Percentiles rank a stretch among this genome's conserved stretches.
Conservation (phyloP, 2,329 filamentous ascomycete genomes). For the Stachybotrys elegans region DNA sequence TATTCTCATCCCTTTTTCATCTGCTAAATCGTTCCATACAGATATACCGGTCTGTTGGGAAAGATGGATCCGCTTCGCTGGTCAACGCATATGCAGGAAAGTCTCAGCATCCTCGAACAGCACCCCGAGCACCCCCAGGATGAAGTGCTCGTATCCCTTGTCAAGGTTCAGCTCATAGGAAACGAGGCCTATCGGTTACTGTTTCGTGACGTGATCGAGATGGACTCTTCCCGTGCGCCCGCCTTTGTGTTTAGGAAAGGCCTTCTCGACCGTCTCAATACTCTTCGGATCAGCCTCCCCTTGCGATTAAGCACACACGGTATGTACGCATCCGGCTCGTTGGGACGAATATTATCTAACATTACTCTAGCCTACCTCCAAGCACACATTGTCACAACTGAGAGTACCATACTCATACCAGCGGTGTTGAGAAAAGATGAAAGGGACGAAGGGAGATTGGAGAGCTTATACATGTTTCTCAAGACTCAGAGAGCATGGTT, state of each 20-base stretch:
- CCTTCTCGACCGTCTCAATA: constrained; percentile 21
- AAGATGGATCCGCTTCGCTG: constrained; percentile 49
- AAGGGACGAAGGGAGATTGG: constrained; percentile 24
- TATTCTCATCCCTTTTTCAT: neutral
- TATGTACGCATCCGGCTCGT: constrained; percentile 13
- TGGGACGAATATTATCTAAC: too few species aligned
- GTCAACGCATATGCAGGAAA: constrained; percentile 56
- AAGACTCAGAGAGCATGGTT: constrained; percentile 29
- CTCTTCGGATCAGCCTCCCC: constrained; percentile 18
- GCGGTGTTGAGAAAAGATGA: constrained; percentile 26
- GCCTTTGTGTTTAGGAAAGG: constrained; percentile 27
- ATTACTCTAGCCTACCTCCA: too few species aligned
- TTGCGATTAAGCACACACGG: constrained; percentile 17
- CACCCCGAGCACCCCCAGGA: constrained; percentile 44
- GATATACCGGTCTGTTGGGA: constrained; percentile 33
- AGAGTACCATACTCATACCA: constrained; percentile 26
- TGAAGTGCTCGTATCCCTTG: constrained; percentile 33
- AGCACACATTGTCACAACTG: constrained; percentile 21
- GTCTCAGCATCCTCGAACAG: constrained; percentile 39
- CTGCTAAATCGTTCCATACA: constrained; percentile 11
- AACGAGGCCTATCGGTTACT: constrained; percentile 31
- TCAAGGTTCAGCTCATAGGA: constrained; percentile 32
- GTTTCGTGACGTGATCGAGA: constrained; percentile 21
- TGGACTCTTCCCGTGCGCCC: constrained; percentile 19
- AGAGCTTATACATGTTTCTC: constrained; percentile 30